Conservation (phyloP, 768 basidiomycete genomes). For the Paxillus ammoniavirescens region DNA sequence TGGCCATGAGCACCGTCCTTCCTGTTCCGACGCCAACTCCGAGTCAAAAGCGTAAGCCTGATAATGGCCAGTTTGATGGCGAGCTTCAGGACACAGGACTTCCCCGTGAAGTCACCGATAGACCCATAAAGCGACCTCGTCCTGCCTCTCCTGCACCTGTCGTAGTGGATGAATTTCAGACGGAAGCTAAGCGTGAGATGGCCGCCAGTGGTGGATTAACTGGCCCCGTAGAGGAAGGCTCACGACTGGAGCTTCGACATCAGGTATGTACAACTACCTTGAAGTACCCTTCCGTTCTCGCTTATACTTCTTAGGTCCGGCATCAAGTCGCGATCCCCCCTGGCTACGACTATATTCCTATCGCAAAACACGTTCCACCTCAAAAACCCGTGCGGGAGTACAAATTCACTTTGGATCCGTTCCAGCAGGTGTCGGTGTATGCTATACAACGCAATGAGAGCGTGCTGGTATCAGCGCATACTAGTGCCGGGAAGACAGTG, state of each 20-base stretch:
- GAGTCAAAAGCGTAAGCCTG: constrained; percentile 27
- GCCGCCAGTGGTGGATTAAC: constrained; percentile 86
- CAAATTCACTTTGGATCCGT: constrained; percentile 96
- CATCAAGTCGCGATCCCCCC: constrained; percentile 97
- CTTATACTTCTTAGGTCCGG: constrained; percentile 58
- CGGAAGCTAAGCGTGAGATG: constrained; percentile 89
- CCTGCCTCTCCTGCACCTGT: constrained; percentile 67
- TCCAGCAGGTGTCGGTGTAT: constrained; percentile 91
- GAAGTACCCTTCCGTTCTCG: not conserved
- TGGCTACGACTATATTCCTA: constrained; percentile 86
- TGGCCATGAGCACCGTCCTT: not conserved
- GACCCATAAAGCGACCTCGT: constrained; percentile 54
- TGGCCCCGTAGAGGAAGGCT: constrained; percentile 64
- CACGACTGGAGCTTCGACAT: constrained; percentile 75
- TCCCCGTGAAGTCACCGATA: constrained; percentile 30
- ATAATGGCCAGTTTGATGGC: constrained; percentile 2
- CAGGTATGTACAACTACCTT: constrained; percentile 44
- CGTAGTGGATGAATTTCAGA: constrained; percentile 92
- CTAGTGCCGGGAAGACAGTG: constrained; percentile 98
- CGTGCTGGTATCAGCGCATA: constrained; percentile 97
- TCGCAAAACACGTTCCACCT: constrained; percentile 87
- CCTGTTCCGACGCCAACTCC: not conserved
- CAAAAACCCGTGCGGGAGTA: constrained; percentile 90
- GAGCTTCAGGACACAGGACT: not conserved
- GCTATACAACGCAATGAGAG: constrained; percentile 98